Evolutionary conservation across 2,329 filamentous ascomycete species (phyloP).

Genomic region (Paracoccidioides brasiliensis): DNA sequence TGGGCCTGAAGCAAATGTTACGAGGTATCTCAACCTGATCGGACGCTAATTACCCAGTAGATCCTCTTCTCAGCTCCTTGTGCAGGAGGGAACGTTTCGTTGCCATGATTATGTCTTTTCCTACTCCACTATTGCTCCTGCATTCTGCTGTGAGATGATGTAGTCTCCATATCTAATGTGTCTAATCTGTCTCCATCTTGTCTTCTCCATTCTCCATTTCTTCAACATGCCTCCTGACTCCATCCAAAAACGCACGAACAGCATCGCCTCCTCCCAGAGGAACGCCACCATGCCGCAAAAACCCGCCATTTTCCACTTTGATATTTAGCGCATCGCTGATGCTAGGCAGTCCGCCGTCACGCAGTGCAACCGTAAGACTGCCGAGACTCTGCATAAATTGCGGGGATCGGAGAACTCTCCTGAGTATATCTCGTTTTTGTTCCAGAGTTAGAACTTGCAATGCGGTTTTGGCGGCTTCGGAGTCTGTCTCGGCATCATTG

Average conservation of each 20-base stretch:
- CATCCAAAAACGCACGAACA: conserved; percentile 81
- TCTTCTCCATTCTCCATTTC: conserved; percentile 30
- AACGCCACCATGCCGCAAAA: conserved; percentile 62
- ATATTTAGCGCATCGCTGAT: conserved; percentile 77
- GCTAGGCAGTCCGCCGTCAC: conserved; percentile 80
- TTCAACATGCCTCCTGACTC: conserved; percentile 67
- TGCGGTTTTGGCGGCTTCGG: conserved; percentile 57
- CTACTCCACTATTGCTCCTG: too few species aligned
- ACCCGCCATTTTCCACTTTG: conserved; percentile 71
- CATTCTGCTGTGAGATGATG: too few species aligned
- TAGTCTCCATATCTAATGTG: neutral
- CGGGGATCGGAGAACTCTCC: conserved; percentile 72
- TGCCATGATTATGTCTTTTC: too few species aligned
- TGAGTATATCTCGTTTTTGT: conserved; percentile 70
- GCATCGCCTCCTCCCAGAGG: conserved; percentile 80
- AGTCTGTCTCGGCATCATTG: conserved; percentile 52
- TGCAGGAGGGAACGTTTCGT: too few species aligned
- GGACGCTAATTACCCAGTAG: too few species aligned
- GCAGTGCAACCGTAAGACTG: conserved; percentile 72
- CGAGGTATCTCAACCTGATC: too few species aligned
- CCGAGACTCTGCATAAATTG: conserved; percentile 80
- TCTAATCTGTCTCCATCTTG: conserved; percentile 33
- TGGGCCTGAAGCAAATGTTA: too few species aligned
- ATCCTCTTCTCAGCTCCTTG: too few species aligned
- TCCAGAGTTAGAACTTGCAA: conserved; percentile 57